phyloP scores from a whole-genome alignment of 768 basidiomycete genomes.

The Cystobasidium ongulense region DNA sequence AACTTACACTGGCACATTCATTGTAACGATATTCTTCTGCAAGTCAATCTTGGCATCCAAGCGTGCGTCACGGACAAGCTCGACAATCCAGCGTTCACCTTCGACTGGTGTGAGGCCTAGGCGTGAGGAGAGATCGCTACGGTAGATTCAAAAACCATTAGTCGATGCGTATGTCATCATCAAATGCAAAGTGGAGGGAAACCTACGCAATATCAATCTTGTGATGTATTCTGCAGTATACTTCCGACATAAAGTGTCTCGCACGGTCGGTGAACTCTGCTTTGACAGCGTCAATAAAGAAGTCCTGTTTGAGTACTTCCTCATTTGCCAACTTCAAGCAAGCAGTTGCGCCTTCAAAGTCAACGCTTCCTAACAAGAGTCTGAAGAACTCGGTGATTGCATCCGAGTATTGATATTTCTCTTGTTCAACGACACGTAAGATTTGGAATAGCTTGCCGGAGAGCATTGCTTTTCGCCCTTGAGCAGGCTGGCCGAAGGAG shows the following conservation, averaged over 20 bases:
- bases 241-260: conserved; percentile 88
- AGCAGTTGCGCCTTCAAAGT: conserved; percentile 87
- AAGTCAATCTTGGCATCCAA: conserved; percentile 98
- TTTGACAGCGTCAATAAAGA: conserved; percentile 81
- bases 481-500: conserved; percentile 6
- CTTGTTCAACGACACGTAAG: conserved; percentile 85
- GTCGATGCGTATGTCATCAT: not conserved
- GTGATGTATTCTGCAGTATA: conserved; percentile 94
- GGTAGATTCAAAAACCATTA: not conserved
- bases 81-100: conserved; percentile 99
- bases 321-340: conserved; percentile 52
- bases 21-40: conserved; percentile 54
- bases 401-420: conserved; percentile 92
- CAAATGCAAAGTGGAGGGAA: not conserved
- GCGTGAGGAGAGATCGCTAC: conserved; percentile 80
- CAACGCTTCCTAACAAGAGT: conserved; percentile 89
- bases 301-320: conserved; percentile 77
- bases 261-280: conserved; percentile 97
- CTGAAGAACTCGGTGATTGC: conserved; percentile 87
- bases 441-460: conserved; percentile 68
- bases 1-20: conserved; percentile 25
- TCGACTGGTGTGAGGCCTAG: conserved; percentile 88
- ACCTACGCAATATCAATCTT: conserved; percentile 48
- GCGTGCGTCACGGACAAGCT: conserved; percentile 91
- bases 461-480: conserved; percentile 27